phyloP scores from a whole-genome alignment of 2,329 filamentous ascomycete species.

The Talaromyces atroroseus region DNA sequence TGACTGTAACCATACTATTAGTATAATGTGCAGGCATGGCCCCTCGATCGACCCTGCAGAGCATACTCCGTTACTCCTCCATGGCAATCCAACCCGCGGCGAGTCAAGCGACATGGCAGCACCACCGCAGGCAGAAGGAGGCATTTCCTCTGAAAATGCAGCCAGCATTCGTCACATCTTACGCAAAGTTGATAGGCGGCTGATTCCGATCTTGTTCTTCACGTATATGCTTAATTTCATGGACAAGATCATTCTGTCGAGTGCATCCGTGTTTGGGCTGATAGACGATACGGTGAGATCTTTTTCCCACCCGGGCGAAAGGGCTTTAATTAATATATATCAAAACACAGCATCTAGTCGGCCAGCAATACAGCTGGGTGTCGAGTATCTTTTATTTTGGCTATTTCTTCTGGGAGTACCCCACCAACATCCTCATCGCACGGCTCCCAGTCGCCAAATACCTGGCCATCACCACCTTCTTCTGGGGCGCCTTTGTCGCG shows the following conservation, averaged over 20 bases:
- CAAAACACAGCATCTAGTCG: conserved; percentile 5
- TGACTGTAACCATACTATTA: background rate
- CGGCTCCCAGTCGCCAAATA: conserved; percentile 62
- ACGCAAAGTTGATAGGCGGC: conserved; percentile 51
- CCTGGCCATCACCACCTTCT: conserved; percentile 57
- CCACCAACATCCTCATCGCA: conserved; percentile 60
- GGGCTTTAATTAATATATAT: too few species aligned
- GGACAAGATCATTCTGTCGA: conserved; percentile 53
- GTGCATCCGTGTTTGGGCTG: conserved; percentile 28
- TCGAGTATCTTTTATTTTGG: conserved; percentile 21
- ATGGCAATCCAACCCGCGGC: background rate
- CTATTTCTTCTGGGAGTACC: conserved; percentile 59
- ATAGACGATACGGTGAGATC: conserved; percentile 23
- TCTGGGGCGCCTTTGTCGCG: conserved; percentile 57
- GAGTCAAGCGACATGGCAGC: background rate
- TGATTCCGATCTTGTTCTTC: conserved; percentile 54
- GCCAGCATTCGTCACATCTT: conserved; percentile 31
- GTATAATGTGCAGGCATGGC: background rate
- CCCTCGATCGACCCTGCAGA: background rate
- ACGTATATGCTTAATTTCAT: conserved; percentile 58
- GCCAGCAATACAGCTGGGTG: conserved; percentile 13
- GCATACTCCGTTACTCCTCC: background rate
- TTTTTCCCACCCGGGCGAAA: background rate
- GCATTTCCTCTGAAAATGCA: background rate
- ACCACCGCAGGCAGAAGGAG: background rate